Conservation (phyloP, 1,139 yeast genomes). For the Kurtzmaniella quercitrusa region DNA sequence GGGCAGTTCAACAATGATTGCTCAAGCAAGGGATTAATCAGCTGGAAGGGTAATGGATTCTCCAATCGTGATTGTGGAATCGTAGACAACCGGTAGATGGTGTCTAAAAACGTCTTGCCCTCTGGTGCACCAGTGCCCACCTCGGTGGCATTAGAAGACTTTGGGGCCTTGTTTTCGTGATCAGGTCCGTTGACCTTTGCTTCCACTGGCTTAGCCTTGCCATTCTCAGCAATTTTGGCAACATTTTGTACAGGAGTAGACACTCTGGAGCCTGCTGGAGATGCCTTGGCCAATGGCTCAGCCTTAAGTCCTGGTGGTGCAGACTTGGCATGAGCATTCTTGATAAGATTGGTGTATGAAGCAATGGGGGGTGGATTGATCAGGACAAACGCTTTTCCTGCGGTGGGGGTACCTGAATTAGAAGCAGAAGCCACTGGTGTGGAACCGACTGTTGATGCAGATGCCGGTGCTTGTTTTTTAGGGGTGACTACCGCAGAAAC, state of each 20-base stretch:
- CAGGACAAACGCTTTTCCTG: constrained; percentile 5
- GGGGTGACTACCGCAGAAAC: constrained; percentile 8
- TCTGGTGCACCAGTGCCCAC: constrained; percentile 7
- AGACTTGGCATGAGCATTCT: constrained; percentile 15
- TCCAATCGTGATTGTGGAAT: constrained; percentile 32
- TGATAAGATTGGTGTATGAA: constrained; percentile 21
- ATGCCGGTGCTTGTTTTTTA: constrained; percentile 7
- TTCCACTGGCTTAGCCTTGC: neutral
- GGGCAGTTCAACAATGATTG: constrained; percentile 84
- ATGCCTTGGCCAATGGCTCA: neutral
- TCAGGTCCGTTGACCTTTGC: neutral
- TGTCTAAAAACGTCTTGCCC: constrained; percentile 25
- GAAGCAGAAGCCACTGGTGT: constrained; percentile 2
- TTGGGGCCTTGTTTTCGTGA: neutral
- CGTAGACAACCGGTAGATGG: constrained; percentile 25
- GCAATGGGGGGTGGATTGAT: constrained; percentile 16
- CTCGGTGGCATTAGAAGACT: neutral
- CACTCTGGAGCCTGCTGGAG: constrained; percentile 1
- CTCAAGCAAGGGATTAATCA: constrained; percentile 60
- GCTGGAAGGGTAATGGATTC: constrained; percentile 53
- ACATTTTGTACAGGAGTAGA: neutral
- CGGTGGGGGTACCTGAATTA: constrained; percentile 4
- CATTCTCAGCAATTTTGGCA: neutral
- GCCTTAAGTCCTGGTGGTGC: constrained; percentile 28
- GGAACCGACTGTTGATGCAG: constrained; percentile 10